These are phyloP conservation scores for Erigeron philadelphicus DNA, from an alignment of 140 eudicot species.

Conservation along the genomic window DNA sequence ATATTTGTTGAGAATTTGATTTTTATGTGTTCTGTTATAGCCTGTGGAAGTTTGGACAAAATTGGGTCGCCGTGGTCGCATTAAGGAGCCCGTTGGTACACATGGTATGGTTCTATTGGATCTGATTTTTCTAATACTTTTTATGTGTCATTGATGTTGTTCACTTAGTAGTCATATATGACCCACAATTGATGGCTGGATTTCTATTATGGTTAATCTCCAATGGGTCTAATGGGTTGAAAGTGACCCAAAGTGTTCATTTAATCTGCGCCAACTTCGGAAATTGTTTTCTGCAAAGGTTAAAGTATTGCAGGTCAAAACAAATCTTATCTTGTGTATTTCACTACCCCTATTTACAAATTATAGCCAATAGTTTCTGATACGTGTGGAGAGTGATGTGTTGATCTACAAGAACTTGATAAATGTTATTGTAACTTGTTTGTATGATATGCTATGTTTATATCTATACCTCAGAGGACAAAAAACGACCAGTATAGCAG, in stretches of 20 bases:
- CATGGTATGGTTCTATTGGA: conserved; percentile 52
- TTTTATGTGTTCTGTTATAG: conserved; percentile 36
- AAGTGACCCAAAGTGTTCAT: not conserved
- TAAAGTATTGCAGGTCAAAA: not conserved
- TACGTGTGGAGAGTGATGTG: not conserved
- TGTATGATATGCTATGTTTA: not conserved
- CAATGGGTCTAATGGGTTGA: not conserved
- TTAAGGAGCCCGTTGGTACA: conserved; percentile 94
- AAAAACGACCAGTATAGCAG: not conserved
- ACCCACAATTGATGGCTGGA: not conserved
- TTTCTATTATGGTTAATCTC: not conserved
- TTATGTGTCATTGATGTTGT: not conserved
- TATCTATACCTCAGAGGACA: not conserved
- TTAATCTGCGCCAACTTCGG: not conserved
- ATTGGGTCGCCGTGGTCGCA: conserved; percentile 93
- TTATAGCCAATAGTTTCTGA: not conserved
- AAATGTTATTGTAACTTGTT: not conserved
- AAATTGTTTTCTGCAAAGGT: not conserved
- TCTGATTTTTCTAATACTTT: not conserved
- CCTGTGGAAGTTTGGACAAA: conserved; percentile 95
- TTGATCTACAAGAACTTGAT: not conserved
- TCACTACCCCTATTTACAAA: not conserved
- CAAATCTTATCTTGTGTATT: not conserved
- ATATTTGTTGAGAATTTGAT: not conserved
- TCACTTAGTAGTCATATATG: not conserved